A percentile compares a stretch with the other conserved stretches of the same genome.
phyloP scores from a whole-genome alignment of 768 basidiomycete species.

The Panellus pusillus region DNA sequence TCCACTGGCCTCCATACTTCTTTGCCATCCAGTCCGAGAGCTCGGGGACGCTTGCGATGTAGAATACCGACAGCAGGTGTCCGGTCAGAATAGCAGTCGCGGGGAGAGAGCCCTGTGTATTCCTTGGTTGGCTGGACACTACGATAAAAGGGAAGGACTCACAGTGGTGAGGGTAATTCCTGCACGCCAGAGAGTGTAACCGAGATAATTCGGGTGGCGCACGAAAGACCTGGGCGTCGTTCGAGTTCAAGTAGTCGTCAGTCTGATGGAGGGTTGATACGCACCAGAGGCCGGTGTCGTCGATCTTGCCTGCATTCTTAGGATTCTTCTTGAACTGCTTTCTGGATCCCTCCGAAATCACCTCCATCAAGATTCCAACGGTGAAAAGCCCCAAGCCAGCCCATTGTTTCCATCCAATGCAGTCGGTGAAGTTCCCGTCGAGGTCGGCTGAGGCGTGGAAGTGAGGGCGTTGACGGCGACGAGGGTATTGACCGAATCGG shows the following conservation, averaged over 20 bases:
- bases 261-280: slow-evolving; percentile 15
- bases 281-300: slow-evolving; percentile 24
- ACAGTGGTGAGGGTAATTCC: slow-evolving; percentile 24
- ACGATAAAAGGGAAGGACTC: not conserved
- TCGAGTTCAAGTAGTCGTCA: too few relatives aligned
- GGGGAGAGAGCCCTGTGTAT: slow-evolving; percentile 11
- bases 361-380: slow-evolving; percentile 20
- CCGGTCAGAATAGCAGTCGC: not conserved
- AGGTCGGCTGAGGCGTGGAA: slow-evolving; percentile 3
- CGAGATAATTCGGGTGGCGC: slow-evolving; percentile 28
- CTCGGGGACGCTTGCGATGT: not conserved
- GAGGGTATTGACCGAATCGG: slow-evolving; percentile 24
- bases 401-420: slow-evolving; percentile 20
- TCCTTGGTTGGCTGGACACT: too few relatives aligned
- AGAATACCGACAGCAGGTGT: not conserved
- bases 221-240: slow-evolving; percentile 17
- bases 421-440: slow-evolving; percentile 17
- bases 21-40: slow-evolving; percentile 6
- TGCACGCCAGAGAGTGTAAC: slow-evolving; percentile 25
- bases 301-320: slow-evolving; percentile 24
- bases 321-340: slow-evolving; percentile 27
- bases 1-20: slow-evolving; percentile 14
- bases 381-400: slow-evolving; percentile 21
- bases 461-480: slow-evolving; percentile 22
- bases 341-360: slow-evolving; percentile 22